Evolutionary conservation across 805 yeast species (phyloP), one percentile per base, ranked within the genome.

Genomic region (Cyberlindnera americana): DNA sequence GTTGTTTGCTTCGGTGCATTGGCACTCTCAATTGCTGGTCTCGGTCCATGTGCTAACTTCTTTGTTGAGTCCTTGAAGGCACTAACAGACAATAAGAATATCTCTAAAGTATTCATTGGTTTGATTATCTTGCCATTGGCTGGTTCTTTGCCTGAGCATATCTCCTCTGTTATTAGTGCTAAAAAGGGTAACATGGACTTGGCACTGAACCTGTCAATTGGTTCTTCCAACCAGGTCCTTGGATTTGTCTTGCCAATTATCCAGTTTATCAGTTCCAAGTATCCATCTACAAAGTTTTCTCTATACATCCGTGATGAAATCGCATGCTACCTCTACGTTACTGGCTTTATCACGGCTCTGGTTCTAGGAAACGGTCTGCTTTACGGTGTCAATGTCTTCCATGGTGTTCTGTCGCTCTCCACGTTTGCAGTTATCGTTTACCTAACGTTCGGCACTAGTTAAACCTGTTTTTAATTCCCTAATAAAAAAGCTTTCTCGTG

Each of bases 161-260:
- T 48, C 18, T 49, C 56, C 6, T 46, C 54, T 1, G 33, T 52
- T 18, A 35, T 46, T 29, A 39, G 46, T 36, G 56, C 56, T 3
- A 43, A 43, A 29, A 52, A 48, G 37, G 53, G 54, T 3, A 48
- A 48, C 22, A 40, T 52, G 44, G 56, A 52, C 25, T 29, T 52
- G 2, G 41, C 56, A 5, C 24, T 52, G 2, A 50, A 48, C 33
- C 27, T 52, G 17, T 33, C 51, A 14, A 46, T 52, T 5, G 56
- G 52, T 0, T 42, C 48, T 13, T 48, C 53, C 8, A 52, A 49
- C 29, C 56, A 52, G 31, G 52, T 52, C 9, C 26, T 52, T 1
- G 54, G 54, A 0, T 52, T 52, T 30, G 56, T 52, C 5, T 29
- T 52, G 3, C 56, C 56, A 17, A 48, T 52, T 23, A 52, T 49